Evolutionary conservation across 495 filamentous ascomycete species (phyloP).

Genomic region (Acidomyces sp.): DNA sequence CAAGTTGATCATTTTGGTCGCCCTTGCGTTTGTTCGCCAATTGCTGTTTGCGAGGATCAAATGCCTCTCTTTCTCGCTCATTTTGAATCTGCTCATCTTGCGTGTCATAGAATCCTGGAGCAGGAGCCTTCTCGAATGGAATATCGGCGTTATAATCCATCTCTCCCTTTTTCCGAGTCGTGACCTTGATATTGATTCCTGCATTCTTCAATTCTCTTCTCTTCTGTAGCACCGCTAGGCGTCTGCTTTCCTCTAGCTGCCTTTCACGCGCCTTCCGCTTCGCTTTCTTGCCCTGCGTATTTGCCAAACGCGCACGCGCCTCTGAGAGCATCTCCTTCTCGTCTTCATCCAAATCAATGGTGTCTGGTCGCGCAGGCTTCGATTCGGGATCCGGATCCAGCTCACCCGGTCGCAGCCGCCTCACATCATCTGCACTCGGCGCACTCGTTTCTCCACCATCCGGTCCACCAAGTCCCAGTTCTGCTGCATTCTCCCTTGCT

Average conservation of each 20-base stretch:
- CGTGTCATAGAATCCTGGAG: slow-evolving; percentile 89
- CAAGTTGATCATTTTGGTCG: slow-evolving; percentile 64
- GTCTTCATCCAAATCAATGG: slow-evolving; percentile 95
- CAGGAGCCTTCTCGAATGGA: slow-evolving; percentile 85
- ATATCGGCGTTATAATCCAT: slow-evolving; percentile 99
- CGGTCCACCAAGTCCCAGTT: slow-evolving; percentile 75
- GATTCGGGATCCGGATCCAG: slow-evolving; percentile 92
- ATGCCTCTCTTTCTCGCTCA: slow-evolving; percentile 74
- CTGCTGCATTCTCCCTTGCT: slow-evolving; percentile 60
- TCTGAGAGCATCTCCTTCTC: slow-evolving; percentile 99
- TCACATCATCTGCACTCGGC: slow-evolving; percentile 86
- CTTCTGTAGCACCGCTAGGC: slow-evolving; percentile 84
- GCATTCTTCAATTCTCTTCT: slow-evolving; percentile 92
- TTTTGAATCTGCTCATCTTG: slow-evolving; percentile 65
- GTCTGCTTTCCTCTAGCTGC: slow-evolving; percentile 85
- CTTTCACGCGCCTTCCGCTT: slow-evolving; percentile 94
- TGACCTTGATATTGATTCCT: slow-evolving; percentile 94
- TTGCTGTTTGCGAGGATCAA: slow-evolving; percentile 90
- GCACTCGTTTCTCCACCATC: slow-evolving; percentile 77
- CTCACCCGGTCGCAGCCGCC: slow-evolving; percentile 74
- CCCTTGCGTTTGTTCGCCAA: slow-evolving; percentile 91
- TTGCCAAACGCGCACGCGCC: slow-evolving; percentile 86
- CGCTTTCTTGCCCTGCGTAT: slow-evolving; percentile 97
- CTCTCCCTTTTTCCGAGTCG: slow-evolving; percentile 81
- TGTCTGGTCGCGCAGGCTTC: slow-evolving; percentile 92